Percentiles rank a stretch among this genome's conserved stretches.
Conservation (phyloP, 2,329 filamentous ascomycete genomes). For the Fusarium brachygibbosum region DNA sequence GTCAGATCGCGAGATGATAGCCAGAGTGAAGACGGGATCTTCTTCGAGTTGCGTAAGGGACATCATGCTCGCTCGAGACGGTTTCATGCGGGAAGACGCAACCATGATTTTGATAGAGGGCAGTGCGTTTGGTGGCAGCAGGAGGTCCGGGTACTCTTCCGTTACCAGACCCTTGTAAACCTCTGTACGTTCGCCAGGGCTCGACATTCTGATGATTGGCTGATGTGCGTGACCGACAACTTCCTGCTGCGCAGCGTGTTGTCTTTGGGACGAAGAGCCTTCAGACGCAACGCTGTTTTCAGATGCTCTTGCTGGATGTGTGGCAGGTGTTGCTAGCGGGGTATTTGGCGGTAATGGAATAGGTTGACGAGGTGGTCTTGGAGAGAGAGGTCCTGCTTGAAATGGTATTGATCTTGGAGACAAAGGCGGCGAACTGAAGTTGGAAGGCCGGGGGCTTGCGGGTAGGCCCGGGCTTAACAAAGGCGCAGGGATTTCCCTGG, state of each 20-base stretch:
- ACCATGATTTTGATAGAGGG: slow-evolving; percentile 88
- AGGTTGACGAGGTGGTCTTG: slow-evolving; percentile 79
- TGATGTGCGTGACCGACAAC: slow-evolving; percentile 30
- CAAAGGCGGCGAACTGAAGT: slow-evolving; percentile 74
- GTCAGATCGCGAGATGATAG: slow-evolving; percentile 82
- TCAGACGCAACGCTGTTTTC: slow-evolving; percentile 24
- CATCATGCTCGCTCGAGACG: slow-evolving; percentile 87
- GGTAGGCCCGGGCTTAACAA: slow-evolving; percentile 73
- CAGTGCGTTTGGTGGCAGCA: slow-evolving; percentile 89
- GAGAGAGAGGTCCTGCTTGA: slow-evolving; percentile 72
- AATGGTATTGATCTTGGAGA: slow-evolving; percentile 69
- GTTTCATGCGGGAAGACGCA: slow-evolving; percentile 93
- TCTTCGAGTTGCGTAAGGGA: slow-evolving; percentile 85
- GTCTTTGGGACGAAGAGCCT: slow-evolving; percentile 26
- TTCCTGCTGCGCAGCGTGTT: slow-evolving; percentile 22
- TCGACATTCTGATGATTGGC: slow-evolving; percentile 51
- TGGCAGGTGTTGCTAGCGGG: slow-evolving; percentile 68
- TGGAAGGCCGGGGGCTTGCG: slow-evolving; percentile 69
- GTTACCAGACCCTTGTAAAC: slow-evolving; percentile 85
- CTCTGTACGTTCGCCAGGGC: slow-evolving; percentile 60
- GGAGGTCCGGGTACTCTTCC: slow-evolving; percentile 86
- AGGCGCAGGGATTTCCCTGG: slow-evolving; percentile 56
- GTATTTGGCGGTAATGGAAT: slow-evolving; percentile 80
- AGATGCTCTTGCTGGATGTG: slow-evolving; percentile 55
- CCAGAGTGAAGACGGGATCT: slow-evolving; percentile 93